Base-by-base conservation (phyloP, 1,139 yeast genomes). In the Yamadazyma pseudoaaseri region DNA sequence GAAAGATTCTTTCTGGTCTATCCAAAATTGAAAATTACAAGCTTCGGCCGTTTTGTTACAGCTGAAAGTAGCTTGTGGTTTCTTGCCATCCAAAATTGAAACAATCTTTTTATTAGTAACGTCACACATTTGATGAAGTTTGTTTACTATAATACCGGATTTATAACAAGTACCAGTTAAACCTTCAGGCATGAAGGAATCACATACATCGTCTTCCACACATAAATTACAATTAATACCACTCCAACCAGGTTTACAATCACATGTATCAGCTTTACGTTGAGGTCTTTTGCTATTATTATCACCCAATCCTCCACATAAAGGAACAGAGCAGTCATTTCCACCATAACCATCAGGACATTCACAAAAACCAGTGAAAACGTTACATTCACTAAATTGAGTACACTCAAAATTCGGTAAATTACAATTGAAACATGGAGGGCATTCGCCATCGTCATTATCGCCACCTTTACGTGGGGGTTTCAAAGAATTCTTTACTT, bases 11-110 rank as follows among this genome's bases (percentile, higher is more conserved):
- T 71, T 65, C 56, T 87, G 79, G 47, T 83, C 96, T 39, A 92
- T 86, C 98, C 98, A 92, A 56, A 92, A 89, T 58, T 92, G 97
- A 61, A 92, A 89, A 52, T 87, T 81, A 62, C 98, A 92, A 11
- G 58, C 58, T 15, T 61, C 76, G 0, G 79, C 67, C 0, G 86
- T 74, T 46, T 68, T 76, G 52, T 86, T 81, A 63, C 98, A 92
- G 29, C 89, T 75, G 58, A 92, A 92, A 0, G 97, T 89, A 1
- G 87, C 97, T 54, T 92, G 95, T 2, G 98, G 97, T 35, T 73
- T 76, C 58, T 80, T 74, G 0, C 96, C 97, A 14, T 79, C 67
- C 44, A 92, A 66, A 33, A 90, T 84, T 37, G 82, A 80, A 32
- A 87, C 69, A 44, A 92, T 89, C 59, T 90, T 92, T 39, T 79